Base-by-base conservation (phyloP, 2,329 filamentous ascomycete species). In the Fusarium nematophilum region DNA sequence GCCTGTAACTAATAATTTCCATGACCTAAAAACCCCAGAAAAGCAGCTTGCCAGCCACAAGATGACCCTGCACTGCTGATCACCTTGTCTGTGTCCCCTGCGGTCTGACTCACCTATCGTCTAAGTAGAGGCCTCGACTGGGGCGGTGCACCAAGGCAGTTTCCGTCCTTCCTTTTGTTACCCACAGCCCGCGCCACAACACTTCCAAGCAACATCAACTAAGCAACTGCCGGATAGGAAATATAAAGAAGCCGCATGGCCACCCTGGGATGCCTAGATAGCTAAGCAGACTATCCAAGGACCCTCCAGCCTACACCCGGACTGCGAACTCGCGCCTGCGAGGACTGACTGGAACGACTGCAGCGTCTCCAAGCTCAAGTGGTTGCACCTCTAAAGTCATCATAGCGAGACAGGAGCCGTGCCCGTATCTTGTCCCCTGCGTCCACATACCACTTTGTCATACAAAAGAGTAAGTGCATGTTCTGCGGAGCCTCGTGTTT, bases 111-210 rank as follows among this genome's bases (percentile, higher is more conserved):
- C 66, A 68, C 52, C 23, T 15, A 42, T 40, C 29, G 33, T 11
- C 18, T 34, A 38, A 52, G 25, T n/a, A n/a, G 26, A 21, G 27
- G 29, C 27, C 29, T 17, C 21, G 33, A 36, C 46, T 66, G 66
- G 64, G 66, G 66, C 66, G 66, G 66, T 69, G 64, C 66, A 23
- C 29, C 50, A 57, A 66, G 66, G 66, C 66, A 69, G 57, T 67
- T 69, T 69, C 40, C 21, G 6, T 53, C 39, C 17, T 21, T 11
- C 17, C 31, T 25, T 57, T 31, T 36, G 26, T 58, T 45, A 48
- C 50, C 55, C 60, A 53, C 61, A 52, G 33, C 53, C 49, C 58
- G 40, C 29, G 37, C 53, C 65, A 62, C 52, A 54, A 53, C 39
- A 33, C 34, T 13, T 26, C 14, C 18, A 14, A 59, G 57, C 38